Conservation (phyloP, 352 stramenopile species). For the Globisporangium camurandrum region DNA sequence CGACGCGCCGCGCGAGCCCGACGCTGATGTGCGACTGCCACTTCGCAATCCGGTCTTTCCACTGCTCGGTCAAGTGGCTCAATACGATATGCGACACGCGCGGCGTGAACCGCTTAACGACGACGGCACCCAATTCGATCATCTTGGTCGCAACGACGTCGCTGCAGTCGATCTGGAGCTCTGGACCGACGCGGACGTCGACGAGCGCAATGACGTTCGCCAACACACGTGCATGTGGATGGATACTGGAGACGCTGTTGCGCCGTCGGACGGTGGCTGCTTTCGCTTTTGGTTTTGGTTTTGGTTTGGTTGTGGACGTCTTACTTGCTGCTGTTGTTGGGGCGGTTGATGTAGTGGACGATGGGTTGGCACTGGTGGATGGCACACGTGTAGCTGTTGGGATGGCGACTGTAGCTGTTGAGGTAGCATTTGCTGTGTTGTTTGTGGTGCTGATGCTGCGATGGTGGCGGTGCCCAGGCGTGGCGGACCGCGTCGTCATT, state of each 20-base stretch:
- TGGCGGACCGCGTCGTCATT: slow-evolving; percentile 3
- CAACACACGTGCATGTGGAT: slow-evolving; percentile 13
- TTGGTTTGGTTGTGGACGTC: not conserved
- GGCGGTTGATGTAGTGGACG: not conserved
- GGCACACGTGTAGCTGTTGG: too few species aligned
- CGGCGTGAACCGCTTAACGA: slow-evolving; percentile 54
- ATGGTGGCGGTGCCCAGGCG: slow-evolving; percentile 4
- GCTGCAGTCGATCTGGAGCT: slow-evolving; percentile 77
- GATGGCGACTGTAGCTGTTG: not conserved
- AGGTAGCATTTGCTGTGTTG: too few species aligned
- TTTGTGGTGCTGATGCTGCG: slow-evolving; percentile 5
- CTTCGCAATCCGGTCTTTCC: slow-evolving; percentile 68
- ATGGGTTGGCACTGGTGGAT: not conserved
- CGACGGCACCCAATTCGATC: slow-evolving; percentile 48
- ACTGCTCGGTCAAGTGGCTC: slow-evolving; percentile 52
- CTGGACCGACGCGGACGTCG: slow-evolving; percentile 57
- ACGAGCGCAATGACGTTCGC: slow-evolving; percentile 62
- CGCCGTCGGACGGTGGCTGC: slow-evolving; percentile 9
- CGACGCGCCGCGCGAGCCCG: slow-evolving; percentile 14
- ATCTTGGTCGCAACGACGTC: slow-evolving; percentile 64
- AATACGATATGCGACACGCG: slow-evolving; percentile 75
- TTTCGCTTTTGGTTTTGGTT: slow-evolving; percentile 2
- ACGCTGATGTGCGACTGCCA: slow-evolving; percentile 35
- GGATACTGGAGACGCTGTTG: slow-evolving; percentile 8
- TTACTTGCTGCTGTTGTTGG: not conserved